Base-by-base conservation (phyloP, 2,329 filamentous ascomycete species). In the Paraphoma sp. region DNA sequence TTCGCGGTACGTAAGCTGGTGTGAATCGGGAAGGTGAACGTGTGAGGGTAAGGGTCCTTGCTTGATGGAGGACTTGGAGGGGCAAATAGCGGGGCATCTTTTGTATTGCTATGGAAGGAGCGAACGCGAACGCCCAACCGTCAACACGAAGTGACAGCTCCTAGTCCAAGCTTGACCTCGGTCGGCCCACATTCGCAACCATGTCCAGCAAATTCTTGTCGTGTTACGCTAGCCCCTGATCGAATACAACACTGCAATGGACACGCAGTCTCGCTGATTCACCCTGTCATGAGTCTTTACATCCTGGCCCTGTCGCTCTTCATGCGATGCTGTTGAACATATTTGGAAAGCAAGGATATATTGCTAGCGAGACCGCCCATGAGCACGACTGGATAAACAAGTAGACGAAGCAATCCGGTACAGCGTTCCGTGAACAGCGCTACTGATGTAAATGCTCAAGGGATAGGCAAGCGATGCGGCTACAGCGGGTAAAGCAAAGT, bases 1-100 rank as follows among this genome's bases (percentile, higher is more conserved):
- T 65, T 63, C 57, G 65, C 71, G 71, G 71, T 64, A 59, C 43
- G 62, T 47, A 63, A 57, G 57, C 56, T 45, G 62, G 54, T 51
- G 66, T 62, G 40, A 67, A 72, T 66, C 60, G 71, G 72, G 71
- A 64, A 74, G 72, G 70, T 67, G 59, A 51, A 51, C 56, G 66
- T 65, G 59, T 59, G 56, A 53, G 54, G 44, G 50, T 48, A 48
- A 56, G 53, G 43, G 51, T 43, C 53, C 57, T 52, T 56, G 58
- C 57, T 63, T 50, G 59, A 56, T 57, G 56, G 33, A 59, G 62
- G 23, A 60, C 50, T 57, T 43, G 59, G 65, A 64, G 64, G 64
- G 62, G 61, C 59, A 63, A 63, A 51, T 53, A 47, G 63, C 61
- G 63, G 63, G 63, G 63, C 63, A 64, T 48, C 23, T 9, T 31